Evolutionary conservation across 768 basidiomycete genomes (phyloP), one percentile per base, ranked within the genome.

Genomic region (Naematelia encephala): DNA sequence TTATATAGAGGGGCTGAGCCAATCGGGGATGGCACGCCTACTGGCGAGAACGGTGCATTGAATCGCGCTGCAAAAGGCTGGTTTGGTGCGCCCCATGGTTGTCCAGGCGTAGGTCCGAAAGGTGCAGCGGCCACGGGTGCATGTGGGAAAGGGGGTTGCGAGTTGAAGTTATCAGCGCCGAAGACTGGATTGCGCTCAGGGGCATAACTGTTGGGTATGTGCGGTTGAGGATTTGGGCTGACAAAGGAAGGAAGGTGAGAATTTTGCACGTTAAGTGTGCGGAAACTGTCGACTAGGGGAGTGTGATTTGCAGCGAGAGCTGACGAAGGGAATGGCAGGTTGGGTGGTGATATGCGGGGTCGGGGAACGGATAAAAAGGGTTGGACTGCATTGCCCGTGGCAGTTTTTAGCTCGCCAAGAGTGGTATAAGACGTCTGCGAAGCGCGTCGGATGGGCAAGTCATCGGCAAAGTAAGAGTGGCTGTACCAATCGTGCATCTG

Each of bases 401-500:
- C 71, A 4, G 62, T 61, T 29, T 78, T 75, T 55, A 79, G 69
- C 8, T 70, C 67, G 26, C 71, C 68, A 11, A 80, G 72, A 13
- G 78, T 72, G 57, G 77, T 77, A 70, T 73, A 81, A 1, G 71
- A 64, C 23, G 62, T 59, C 46, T 79, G 78, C n/a, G 57, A 28
- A 56, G 73, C 73, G 47, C 91, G 85, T 73, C 87, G 90, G 84
- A 93, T 87, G 29, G 89, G 84, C 23, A 97, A 82, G 62, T 90
- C 86, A 25, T 85, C 80, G 8, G 84, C 80, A 70, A 97, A 97
- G 78, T 93, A 97, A 14, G 89, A 88, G 68, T 88, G 88, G 51
- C 90, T 85, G 72, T 86, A 87, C 92, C 92, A 96, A 70, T 89
- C 89, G 79, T 94, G 91, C 92, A 97, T 94, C 55, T 88, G 67